phyloP scores from a whole-genome alignment of 1,139 yeast species.

The Saccharomyces hybrid region DNA sequence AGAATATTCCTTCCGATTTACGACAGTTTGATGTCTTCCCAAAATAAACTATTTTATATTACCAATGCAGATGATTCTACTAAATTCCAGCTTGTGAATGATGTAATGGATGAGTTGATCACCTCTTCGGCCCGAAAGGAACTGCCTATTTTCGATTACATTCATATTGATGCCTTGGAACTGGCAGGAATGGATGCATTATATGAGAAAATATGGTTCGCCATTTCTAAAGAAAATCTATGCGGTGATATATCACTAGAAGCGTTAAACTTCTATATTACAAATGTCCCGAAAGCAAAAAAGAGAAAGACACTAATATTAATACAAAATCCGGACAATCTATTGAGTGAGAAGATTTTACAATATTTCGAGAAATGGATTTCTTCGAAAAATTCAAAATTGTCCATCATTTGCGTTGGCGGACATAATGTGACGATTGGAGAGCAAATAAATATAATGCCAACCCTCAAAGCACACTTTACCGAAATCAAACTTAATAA shows the following conservation, averaged over 20 bases:
- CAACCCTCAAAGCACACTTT: neutral
- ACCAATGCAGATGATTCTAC: constrained; percentile 95
- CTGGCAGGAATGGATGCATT: constrained; percentile 62
- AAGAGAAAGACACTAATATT: constrained; percentile 47
- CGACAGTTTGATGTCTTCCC: constrained; percentile 1
- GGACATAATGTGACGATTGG: neutral
- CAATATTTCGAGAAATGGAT: constrained; percentile 95
- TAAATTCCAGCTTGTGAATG: constrained; percentile 79
- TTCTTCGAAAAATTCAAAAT: constrained; percentile 57
- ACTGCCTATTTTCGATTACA: constrained; percentile 48
- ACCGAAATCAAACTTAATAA: neutral
- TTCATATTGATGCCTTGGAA: constrained; percentile 80
- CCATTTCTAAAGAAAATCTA: constrained; percentile 48
- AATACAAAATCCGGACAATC: constrained; percentile 80
- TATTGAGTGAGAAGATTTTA: constrained; percentile 59
- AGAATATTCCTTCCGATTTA: neutral
- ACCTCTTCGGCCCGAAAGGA: constrained; percentile 37
- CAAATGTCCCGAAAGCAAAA: constrained; percentile 17
- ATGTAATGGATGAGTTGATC: constrained; percentile 57
- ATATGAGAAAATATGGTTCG: constrained; percentile 69
- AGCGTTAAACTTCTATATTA: constrained; percentile 41
- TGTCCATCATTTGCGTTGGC: constrained; percentile 80
- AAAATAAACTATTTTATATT: constrained; percentile 52
- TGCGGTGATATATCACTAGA: constrained; percentile 49
- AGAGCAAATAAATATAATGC: neutral